Base-by-base conservation (phyloP, 257 asterid species). In the Solanum piurae region DNA sequence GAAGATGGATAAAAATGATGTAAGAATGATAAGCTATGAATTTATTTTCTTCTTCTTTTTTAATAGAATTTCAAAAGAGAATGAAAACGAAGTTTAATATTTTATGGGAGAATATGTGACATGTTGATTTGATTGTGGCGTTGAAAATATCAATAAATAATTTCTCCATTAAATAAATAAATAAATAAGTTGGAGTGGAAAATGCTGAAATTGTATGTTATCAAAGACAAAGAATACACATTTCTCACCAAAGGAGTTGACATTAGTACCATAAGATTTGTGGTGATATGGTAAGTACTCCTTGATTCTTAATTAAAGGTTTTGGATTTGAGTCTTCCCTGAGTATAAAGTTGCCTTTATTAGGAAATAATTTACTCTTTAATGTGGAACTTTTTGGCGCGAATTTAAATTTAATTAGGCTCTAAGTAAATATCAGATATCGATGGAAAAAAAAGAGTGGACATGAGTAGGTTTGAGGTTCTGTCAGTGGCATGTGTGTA, bases 371-470 rank as follows among this genome's bases (percentile, higher is more conserved):
- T 49, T 49, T 49, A 49, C 8, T 14, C 8, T 14, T 49, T 49
- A 49, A 49, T 49, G 3, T 49, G 58, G 0, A 5, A 49, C 58
- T 49, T 49, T 1, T 3, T 14, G 58, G 1, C 1, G 1, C 21
- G 0, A 49, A 55, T 55, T 0, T 3, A 7, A 55, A 55, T 20
- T 55, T 7, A 55, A 20, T 55, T 1, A 1, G 0, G 0, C 0
- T 55, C 9, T 7, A 55, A 55, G 3, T 18, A 18, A 9, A 18
- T 55, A 6, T 18, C 9, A 55, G 3, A 18, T 2, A 55, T 55
- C 0, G 3, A 7, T 7, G 4, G 0, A 18, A 55, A 49, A 49
- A 55, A 20, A 55, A 55, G n/a, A 55, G 64, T 20, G 20, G 64
- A 55, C 25, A 20, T 55, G 20, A 55, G 58, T 49, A 49, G 11